These are phyloP conservation scores for Vinca minor DNA, from an alignment of 257 asterid genomes.

Conservation along the genomic window DNA sequence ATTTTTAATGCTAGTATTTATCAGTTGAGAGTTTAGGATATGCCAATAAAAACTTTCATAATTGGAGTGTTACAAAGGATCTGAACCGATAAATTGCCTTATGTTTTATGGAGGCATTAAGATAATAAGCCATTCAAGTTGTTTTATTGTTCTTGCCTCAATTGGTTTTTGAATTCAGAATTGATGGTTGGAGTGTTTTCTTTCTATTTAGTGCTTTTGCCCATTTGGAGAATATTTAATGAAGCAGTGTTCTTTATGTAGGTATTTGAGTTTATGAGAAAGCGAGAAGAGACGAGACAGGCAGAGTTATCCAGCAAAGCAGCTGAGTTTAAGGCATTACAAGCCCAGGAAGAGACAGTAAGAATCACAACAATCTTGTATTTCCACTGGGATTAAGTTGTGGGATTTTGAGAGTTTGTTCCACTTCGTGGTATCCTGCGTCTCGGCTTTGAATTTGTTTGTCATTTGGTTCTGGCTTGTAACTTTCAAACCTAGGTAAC, in stretches of 20 bases:
- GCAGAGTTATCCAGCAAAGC: constrained; percentile 43
- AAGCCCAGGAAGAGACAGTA: constrained; percentile 75
- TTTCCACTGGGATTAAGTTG: not conserved
- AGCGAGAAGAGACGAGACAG: constrained; percentile 69
- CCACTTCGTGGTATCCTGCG: no score
- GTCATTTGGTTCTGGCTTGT: not conserved
- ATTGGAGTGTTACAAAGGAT: no score
- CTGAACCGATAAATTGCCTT: not conserved
- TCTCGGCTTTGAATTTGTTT: not conserved
- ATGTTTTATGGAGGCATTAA: not conserved
- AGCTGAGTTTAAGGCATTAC: constrained; percentile 68
- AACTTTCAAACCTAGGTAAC: not conserved
- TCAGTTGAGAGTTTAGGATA: no score
- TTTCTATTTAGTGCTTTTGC: not conserved
- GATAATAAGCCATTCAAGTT: not conserved
- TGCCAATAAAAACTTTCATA: no score
- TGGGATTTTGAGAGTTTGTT: not conserved
- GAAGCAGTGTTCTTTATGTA: constrained; percentile 23
- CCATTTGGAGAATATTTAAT: constrained; percentile 1
- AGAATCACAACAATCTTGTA: constrained; percentile 20
- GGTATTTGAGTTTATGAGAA: constrained; percentile 52
- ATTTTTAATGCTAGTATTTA: no score
- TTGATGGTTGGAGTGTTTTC: no score
- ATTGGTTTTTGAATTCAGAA: not conserved
- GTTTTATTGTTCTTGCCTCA: not conserved